Evolutionary conservation across 2,329 filamentous ascomycete species (phyloP), one percentile per base, ranked within the genome.

Genomic region (Metarhizium rileyi): DNA sequence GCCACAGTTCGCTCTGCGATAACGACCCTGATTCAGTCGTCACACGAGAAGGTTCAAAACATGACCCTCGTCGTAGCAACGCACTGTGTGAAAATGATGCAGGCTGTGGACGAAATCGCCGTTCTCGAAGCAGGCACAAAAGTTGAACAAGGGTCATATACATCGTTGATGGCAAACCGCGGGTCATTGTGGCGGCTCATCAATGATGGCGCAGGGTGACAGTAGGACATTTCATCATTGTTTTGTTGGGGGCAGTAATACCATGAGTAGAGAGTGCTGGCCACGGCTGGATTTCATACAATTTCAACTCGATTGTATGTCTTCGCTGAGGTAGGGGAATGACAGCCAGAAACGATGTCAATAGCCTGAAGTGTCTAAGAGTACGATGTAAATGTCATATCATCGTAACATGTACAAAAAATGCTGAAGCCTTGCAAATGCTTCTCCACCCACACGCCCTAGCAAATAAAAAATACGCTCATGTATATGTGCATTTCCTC

Each of bases 41-140:
- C 22, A 54, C 10, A 28, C n/a, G 12, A 48, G 33, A 53, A 50
- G 52, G 8, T 53, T 3, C 46, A 46, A 10, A 70, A 69, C 0
- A 76, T 88, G 64, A 86, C 86, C 0, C 80, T 95, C 0, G 73
- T 96, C 16, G 76, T 94, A 23, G 84, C 95, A 36, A 95, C 90
- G 45, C 91, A 96, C 66, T 80, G 77, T 50, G 74, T 72, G 53
- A 84, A 91, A 60, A 94, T 95, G 88, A 96, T 97, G 87, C 75
- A 76, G 50, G 78, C 87, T 51, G 86, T 85, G 1, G 83, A 89
- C 61, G 74, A 78, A 42, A 71, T 96, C 7, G 72, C 91, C 1
- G 80, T 96, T 53, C 57, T 94, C 26, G 77, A 86, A n/a, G 77
- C 81, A 0, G 75, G 78, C 3, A 71, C 78, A 2, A 78, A 87